These are phyloP conservation scores for Ogataea neopini DNA, from an alignment of 805 yeast genomes.

Conservation along the genomic window DNA sequence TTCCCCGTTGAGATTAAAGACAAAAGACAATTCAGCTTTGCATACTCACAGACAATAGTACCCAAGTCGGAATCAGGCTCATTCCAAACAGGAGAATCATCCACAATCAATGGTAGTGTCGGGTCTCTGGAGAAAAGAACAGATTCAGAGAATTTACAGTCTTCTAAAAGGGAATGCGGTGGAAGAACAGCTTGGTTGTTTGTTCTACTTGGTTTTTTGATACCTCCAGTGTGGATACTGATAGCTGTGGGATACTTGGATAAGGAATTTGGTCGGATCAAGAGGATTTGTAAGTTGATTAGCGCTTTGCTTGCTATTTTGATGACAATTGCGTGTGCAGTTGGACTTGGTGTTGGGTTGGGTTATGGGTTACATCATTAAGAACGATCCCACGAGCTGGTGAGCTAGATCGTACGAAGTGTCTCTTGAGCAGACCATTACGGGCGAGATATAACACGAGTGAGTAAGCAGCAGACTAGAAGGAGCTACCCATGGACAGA, in stretches of 20 bases:
- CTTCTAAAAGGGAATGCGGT: slow-evolving; percentile 11
- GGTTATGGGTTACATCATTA: slow-evolving; percentile 15
- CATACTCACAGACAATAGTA: slow-evolving; percentile 16
- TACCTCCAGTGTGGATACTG: slow-evolving; percentile 34
- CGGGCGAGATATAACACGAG: too few species aligned
- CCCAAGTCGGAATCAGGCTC: slow-evolving; percentile 10
- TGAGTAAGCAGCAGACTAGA: too few species aligned
- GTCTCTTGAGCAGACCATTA: too few species aligned
- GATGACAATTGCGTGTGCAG: slow-evolving; percentile 19
- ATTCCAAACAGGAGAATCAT: slow-evolving; percentile 8
- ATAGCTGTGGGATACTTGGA: slow-evolving; percentile 32
- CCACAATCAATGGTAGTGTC: slow-evolving; percentile 7
- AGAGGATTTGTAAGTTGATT: slow-evolving; percentile 22
- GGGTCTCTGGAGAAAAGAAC: background rate
- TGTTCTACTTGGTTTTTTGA: slow-evolving; percentile 24
- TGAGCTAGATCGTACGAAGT: background rate
- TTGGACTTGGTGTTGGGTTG: slow-evolving; percentile 30
- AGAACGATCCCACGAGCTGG: background rate
- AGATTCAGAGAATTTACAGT: background rate
- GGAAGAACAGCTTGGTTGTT: slow-evolving; percentile 20
- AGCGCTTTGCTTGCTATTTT: slow-evolving; percentile 24
- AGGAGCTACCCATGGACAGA: too few species aligned
- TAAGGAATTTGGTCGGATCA: slow-evolving; percentile 26
- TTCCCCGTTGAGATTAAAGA: slow-evolving; percentile 5
- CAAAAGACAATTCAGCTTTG: slow-evolving; percentile 12